phyloP scores from a whole-genome alignment of 371 early-diverging fungal genomes.

The Mortierella polycephala region DNA sequence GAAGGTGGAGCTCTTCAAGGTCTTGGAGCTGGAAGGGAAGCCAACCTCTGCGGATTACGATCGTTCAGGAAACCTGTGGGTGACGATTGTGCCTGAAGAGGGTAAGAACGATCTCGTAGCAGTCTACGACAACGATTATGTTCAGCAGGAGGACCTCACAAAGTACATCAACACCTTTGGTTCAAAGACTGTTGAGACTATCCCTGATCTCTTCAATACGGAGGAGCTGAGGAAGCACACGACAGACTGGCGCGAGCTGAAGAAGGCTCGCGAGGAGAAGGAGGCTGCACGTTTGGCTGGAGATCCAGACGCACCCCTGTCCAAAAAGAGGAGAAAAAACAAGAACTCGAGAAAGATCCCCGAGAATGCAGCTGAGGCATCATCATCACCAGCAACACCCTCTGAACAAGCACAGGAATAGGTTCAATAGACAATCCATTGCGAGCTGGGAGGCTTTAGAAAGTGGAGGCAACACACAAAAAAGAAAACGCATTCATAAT shows the following conservation, averaged over 20 bases:
- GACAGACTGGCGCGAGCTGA: constrained; percentile 54
- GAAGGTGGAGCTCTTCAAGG: constrained; percentile 40
- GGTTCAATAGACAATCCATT: too few relatives aligned
- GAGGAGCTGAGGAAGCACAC: constrained; percentile 66
- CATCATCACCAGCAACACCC: constrained; percentile 4
- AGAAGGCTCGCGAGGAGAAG: constrained; percentile 52
- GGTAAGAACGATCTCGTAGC: constrained; percentile 18
- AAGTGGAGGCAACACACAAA: too few relatives aligned
- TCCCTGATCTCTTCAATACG: constrained; percentile 63
- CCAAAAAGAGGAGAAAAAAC: constrained; percentile 52
- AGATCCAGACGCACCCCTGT: constrained; percentile 36
- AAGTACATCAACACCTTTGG: constrained; percentile 58
- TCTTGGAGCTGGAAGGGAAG: constrained; percentile 34
- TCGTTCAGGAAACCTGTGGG: constrained; percentile 50
- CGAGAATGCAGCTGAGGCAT: constrained; percentile 8
- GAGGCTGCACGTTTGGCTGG: constrained; percentile 41
- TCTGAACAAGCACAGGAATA: neutral
- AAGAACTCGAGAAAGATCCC: constrained; percentile 51
- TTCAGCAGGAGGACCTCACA: constrained; percentile 37
- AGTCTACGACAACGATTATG: constrained; percentile 30
- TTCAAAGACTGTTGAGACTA: constrained; percentile 56
- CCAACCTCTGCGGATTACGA: constrained; percentile 41
- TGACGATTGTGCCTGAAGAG: constrained; percentile 27
- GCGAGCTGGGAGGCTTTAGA: neutral
- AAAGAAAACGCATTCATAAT: too few relatives aligned